Base-by-base conservation (phyloP, 1,139 yeast species). In the Yamadazyma oceani region DNA sequence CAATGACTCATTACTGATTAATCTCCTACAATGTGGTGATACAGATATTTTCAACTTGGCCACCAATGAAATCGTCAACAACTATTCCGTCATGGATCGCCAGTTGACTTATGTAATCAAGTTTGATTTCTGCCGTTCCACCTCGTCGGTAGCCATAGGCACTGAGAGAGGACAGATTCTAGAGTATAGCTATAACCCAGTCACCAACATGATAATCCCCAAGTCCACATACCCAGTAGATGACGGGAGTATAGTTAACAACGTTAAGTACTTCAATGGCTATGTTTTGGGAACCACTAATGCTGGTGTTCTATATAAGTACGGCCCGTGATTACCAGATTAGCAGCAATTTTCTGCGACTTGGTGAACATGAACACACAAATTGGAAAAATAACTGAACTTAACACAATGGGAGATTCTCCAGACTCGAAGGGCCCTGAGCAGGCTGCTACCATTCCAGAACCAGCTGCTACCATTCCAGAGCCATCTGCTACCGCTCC, bases 261-360 rank as follows among this genome's bases (percentile, higher is more conserved):
- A 39, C 17, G 41, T 46, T 14, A 39, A 38, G 33, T 43, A 38
- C 13, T 17, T 38, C 10, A 40, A 42, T 16, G 21, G 31, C 4
- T 6, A 34, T 21, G 23, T 35, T 5, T 21, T 42, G 13, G 37
- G 38, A 13, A 28, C 35, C n/a, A 23, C 41, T 12, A 44, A 41
- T 30, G 44, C 43, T 26, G 50, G 50, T 13, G 21, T 22, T 23
- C 17, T 46, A 21, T 38, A 44, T 28, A 28, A 38, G 14, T 34
- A 19, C 31, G 38, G n/a, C n/a, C n/a, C n/a, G n/a, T n/a, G n/a
- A n/a, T n/a, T n/a, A n/a, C n/a, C n/a, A n/a, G n/a, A n/a, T n/a
- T n/a, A n/a, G n/a, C n/a, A n/a, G n/a, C n/a, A 38, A 2, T 11
- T 29, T 7, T 17, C 9, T 5, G n/a, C 5, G n/a, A n/a, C n/a